phyloP scores from a whole-genome alignment of 1,284 basidiomycete species.

The Leccinum holopus region DNA sequence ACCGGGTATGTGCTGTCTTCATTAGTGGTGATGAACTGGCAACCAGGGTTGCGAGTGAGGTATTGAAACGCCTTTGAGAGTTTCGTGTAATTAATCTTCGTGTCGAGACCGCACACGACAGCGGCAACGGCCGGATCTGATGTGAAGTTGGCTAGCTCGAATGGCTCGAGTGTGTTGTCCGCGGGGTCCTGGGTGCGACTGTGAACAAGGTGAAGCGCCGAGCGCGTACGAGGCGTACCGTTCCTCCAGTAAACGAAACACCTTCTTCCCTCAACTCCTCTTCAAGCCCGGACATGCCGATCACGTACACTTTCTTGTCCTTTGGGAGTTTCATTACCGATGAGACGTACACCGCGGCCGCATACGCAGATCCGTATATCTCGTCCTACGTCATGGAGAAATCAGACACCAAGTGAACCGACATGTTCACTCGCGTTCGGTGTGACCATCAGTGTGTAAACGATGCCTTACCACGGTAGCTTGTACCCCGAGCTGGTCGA shows the following conservation, averaged over 20 bases:
- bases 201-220: background rate
- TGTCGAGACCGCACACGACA: constrained; percentile 88
- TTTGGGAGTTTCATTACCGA: constrained; percentile 86
- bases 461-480: constrained; percentile 64
- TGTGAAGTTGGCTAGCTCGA: constrained; percentile 68
- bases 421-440: background rate
- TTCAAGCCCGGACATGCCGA: constrained; percentile 91
- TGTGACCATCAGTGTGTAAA: constrained; percentile 5
- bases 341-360: constrained; percentile 90
- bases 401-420: background rate
- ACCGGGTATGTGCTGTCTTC: constrained; percentile 89
- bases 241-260: constrained; percentile 80
- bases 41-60: constrained; percentile 74
- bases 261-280: constrained; percentile 89
- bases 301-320: constrained; percentile 94
- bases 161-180: constrained; percentile 75
- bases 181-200: constrained; percentile 62
- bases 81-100: constrained; percentile 86
- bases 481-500: constrained; percentile 86
- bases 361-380: constrained; percentile 94
- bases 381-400: constrained; percentile 68
- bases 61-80: constrained; percentile 93
- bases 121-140: constrained; percentile 82
- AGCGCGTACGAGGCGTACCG: constrained; percentile 49
- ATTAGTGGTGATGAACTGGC: constrained; percentile 91